A percentile compares a stretch with the other conserved stretches of the same genome.
phyloP scores from a whole-genome alignment of 2,329 filamentous ascomycete genomes.

The Ceratocystis alfenasii region DNA sequence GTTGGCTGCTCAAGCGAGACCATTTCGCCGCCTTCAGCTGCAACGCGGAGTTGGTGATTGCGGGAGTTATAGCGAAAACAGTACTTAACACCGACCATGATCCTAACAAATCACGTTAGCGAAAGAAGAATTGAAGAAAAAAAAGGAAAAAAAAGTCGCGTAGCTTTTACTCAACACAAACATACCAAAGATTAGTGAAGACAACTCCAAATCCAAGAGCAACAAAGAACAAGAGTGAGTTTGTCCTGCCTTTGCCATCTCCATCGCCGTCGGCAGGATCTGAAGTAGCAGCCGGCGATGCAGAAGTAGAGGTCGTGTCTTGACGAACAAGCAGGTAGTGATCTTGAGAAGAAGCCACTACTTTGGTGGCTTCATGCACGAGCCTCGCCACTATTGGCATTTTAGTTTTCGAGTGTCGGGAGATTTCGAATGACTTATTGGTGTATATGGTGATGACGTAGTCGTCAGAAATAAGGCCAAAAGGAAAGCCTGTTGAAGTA shows the following conservation, averaged over 20 bases:
- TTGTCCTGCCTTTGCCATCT: slow-evolving; percentile 29
- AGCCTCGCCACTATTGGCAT: slow-evolving; percentile 6
- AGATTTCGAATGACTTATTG: not conserved
- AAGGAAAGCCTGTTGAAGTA: not conserved
- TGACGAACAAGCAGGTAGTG: slow-evolving; percentile 18
- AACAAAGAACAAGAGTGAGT: slow-evolving; percentile 63
- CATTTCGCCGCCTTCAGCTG: slow-evolving; percentile 70
- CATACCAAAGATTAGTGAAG: slow-evolving; percentile 96
- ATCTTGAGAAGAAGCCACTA: slow-evolving; percentile 5
- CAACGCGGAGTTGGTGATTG: slow-evolving; percentile 62
- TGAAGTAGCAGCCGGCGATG: slow-evolving; percentile 17
- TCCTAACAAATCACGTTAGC: slow-evolving; percentile 47
- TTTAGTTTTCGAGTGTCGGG: not conserved
- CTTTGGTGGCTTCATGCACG: slow-evolving; percentile 1
- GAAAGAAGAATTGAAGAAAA: not conserved
- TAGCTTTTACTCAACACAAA: slow-evolving; percentile 6
- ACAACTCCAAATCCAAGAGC: slow-evolving; percentile 94
- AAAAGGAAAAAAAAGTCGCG: slow-evolving; percentile 11
- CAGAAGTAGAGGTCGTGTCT: slow-evolving; percentile 24
- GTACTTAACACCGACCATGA: slow-evolving; percentile 98
- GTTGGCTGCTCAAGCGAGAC: slow-evolving; percentile 82
- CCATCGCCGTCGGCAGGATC: slow-evolving; percentile 24
- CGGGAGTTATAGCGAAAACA: slow-evolving; percentile 97
- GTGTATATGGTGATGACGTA: not conserved
- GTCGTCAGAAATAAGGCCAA: not conserved